Percentiles rank a stretch among this genome's conserved stretches.
Conservation (phyloP, 345 rosid genomes). For the Bruguiera sexangula region DNA sequence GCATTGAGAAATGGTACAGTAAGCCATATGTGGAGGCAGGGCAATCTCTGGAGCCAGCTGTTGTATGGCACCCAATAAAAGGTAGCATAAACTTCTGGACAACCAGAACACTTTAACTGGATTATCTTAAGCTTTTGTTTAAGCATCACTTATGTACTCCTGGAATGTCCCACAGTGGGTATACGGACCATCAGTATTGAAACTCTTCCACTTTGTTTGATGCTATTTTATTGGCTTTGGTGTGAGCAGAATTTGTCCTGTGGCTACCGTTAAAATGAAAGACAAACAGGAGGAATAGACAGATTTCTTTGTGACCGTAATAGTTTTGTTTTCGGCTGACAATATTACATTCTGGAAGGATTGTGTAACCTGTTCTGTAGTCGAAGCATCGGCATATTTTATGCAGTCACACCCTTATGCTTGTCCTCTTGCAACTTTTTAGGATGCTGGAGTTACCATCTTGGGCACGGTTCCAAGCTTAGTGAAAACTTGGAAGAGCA, state of each 20-base stretch:
- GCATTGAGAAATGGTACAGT: neutral
- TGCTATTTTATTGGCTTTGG: neutral
- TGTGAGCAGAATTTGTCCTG: neutral
- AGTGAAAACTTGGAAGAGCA: constrained; percentile 81
- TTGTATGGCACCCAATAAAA: too few species aligned
- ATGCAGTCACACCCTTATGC: neutral
- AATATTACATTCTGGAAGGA: neutral
- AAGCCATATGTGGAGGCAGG: neutral
- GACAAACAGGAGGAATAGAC: neutral
- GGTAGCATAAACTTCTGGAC: neutral
- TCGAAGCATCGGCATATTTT: neutral
- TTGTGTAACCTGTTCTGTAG: neutral
- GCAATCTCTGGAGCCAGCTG: neutral
- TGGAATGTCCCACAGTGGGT: neutral
- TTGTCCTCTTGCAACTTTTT: constrained; percentile 16
- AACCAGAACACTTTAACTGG: too few species aligned
- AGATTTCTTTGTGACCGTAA: neutral
- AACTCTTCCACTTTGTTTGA: neutral
- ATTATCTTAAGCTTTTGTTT: neutral
- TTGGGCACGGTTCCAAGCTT: constrained; percentile 90
- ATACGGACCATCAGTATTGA: too few species aligned
- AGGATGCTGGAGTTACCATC: constrained; percentile 86
- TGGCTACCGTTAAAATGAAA: too few species aligned
- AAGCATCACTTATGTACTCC: neutral
- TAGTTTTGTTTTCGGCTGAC: too few species aligned